Conservation (phyloP, 1,284 basidiomycete species). For the Wallemia hederae region DNA sequence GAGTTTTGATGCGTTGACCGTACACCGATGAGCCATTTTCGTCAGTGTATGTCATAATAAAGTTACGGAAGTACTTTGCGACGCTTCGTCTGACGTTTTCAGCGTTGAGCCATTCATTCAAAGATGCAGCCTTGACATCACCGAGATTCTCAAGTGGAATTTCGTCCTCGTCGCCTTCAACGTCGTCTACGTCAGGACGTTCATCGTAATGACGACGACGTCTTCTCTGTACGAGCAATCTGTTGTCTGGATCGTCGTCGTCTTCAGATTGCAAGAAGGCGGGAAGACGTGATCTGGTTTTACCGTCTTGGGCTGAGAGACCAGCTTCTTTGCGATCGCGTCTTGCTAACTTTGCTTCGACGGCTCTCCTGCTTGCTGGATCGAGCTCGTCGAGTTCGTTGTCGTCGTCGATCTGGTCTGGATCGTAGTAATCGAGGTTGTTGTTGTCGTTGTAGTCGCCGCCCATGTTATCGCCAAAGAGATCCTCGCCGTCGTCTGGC, state of each 20-base stretch:
- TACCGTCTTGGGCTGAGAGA: constrained; percentile 19
- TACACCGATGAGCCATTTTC: constrained; percentile 76
- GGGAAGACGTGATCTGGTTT: constrained; percentile 40
- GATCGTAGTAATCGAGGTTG: constrained; percentile 60
- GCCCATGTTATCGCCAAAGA: constrained; percentile 50
- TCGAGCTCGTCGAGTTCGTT: constrained; percentile 43
- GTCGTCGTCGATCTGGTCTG: constrained; percentile 60
- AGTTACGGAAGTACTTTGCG: constrained; percentile 71
- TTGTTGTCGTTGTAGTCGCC: constrained; percentile 72
- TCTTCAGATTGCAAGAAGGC: constrained; percentile 48
- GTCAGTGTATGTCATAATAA: constrained; percentile 85
- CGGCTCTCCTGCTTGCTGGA: constrained; percentile 42
- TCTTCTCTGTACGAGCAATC: constrained; percentile 33
- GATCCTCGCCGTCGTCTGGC: constrained; percentile 64
- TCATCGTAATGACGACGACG: constrained; percentile 68
- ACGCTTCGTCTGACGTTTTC: constrained; percentile 73
- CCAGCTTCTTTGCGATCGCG: constrained; percentile 45
- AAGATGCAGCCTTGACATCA: constrained; percentile 88
- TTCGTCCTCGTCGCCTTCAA: constrained; percentile 60
- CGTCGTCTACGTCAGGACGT: constrained; percentile 49
- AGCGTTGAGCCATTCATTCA: constrained; percentile 86
- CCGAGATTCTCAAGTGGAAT: constrained; percentile 81
- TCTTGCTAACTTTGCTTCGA: constrained; percentile 61
- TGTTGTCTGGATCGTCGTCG: constrained; percentile 21
- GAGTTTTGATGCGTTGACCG: constrained; percentile 65